Evolutionary conservation across 2,329 filamentous ascomycete genomes (phyloP).

Genomic region (Pyricularia sp.): DNA sequence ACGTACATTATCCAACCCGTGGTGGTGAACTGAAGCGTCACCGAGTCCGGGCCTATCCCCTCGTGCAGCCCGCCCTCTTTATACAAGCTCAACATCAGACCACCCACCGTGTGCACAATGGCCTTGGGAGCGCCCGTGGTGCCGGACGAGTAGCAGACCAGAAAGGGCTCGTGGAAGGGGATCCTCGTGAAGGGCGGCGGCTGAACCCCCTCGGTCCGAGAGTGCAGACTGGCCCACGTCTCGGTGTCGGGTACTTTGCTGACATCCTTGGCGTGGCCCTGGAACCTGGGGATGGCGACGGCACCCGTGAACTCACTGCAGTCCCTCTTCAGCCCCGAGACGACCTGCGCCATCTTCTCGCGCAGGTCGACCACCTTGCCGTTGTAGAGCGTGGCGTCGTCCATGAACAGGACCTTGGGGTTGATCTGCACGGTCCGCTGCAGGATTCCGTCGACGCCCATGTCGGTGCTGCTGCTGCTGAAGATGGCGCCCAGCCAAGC

Average conservation of each 20-base stretch:
- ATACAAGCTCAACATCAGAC: slow-evolving; percentile 37
- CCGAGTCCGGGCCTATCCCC: slow-evolving; percentile 22
- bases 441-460: slow-evolving; percentile 66
- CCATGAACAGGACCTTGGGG: slow-evolving; percentile 69
- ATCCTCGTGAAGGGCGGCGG: slow-evolving; percentile 43
- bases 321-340: slow-evolving; percentile 44
- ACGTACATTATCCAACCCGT: slow-evolving; percentile 89
- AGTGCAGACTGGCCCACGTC: slow-evolving; percentile 19
- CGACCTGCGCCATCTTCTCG: slow-evolving; percentile 55
- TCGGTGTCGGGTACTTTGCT: slow-evolving; percentile 33
- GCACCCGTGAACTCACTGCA: slow-evolving; percentile 49
- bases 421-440: slow-evolving; percentile 63
- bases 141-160: slow-evolving; percentile 68
- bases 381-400: slow-evolving; percentile 70
- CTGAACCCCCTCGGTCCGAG: slow-evolving; percentile 7
- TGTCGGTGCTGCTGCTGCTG: slow-evolving; percentile 66
- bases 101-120: slow-evolving; percentile 66
- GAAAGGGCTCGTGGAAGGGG: slow-evolving; percentile 59
- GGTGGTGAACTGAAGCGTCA: slow-evolving; percentile 45
- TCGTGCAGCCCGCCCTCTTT: slow-evolving; percentile 49
- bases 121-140: slow-evolving; percentile 78
- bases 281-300: slow-evolving; percentile 55
- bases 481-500: slow-evolving; percentile 63
- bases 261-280: slow-evolving; percentile 41
- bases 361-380: slow-evolving; percentile 61